phyloP scores from a whole-genome alignment of 768 basidiomycete species.

The Kockovaella imperatae region DNA sequence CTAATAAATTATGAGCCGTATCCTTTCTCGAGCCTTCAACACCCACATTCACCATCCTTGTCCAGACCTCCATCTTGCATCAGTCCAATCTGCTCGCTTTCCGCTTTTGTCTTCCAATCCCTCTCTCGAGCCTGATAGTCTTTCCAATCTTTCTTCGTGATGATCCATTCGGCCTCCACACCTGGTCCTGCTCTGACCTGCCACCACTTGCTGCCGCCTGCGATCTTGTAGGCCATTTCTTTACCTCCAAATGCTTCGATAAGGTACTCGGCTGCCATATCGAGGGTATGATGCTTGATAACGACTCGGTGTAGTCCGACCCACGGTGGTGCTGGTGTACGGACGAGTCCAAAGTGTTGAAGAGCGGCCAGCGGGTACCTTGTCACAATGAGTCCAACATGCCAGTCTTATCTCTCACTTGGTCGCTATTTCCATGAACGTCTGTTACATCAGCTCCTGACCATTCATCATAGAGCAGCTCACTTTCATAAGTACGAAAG shows the following conservation, averaged over 20 bases:
- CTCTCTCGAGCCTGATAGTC: slow-evolving; percentile 49
- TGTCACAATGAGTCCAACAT: slow-evolving; percentile 41
- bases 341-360: slow-evolving; percentile 65
- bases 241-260: slow-evolving; percentile 73
- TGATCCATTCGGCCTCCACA: slow-evolving; percentile 80
- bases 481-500: slow-evolving; percentile 59
- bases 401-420: slow-evolving; percentile 22
- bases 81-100: slow-evolving; percentile 39
- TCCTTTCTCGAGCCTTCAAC: background rate
- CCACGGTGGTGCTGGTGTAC: slow-evolving; percentile 78
- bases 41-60: slow-evolving; percentile 23
- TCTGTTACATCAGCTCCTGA: slow-evolving; percentile 37
- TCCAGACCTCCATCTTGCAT: slow-evolving; percentile 9
- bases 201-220: slow-evolving; percentile 96
- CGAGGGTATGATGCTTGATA: slow-evolving; percentile 68
- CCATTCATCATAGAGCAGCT: background rate
- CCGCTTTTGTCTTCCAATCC: slow-evolving; percentile 13
- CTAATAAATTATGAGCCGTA: slow-evolving; percentile 20
- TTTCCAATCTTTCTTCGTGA: slow-evolving; percentile 72
- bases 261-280: slow-evolving; percentile 63
- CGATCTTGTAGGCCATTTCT: slow-evolving; percentile 59
- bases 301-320: slow-evolving; percentile 63
- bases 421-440: slow-evolving; percentile 66
- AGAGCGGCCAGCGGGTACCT: slow-evolving; percentile 76
- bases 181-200: slow-evolving; percentile 81